A percentile compares a stretch with the other conserved stretches of the same genome.
Conservation (phyloP, 2,329 filamentous ascomycete species). For the Cladosporium sp. region DNA sequence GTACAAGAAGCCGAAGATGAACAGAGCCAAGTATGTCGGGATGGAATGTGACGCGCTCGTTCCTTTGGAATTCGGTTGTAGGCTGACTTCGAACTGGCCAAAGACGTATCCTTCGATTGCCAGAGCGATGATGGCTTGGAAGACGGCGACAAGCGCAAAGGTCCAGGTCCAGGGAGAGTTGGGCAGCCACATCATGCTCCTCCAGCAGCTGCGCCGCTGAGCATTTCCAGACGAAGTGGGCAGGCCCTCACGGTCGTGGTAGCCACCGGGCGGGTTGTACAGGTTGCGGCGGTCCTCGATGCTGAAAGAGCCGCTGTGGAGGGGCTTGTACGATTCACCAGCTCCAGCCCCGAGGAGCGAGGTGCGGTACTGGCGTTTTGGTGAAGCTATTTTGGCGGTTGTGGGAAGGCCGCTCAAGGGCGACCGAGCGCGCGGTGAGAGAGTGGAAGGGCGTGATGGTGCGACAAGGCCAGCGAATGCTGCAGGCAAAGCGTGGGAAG, state of each 20-base stretch:
- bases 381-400: slow-evolving; percentile 34
- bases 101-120: slow-evolving; percentile 89
- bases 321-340: slow-evolving; percentile 36
- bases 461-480: slow-evolving; percentile 1
- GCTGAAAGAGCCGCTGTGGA: slow-evolving; percentile 36
- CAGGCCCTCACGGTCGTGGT: slow-evolving; percentile 48
- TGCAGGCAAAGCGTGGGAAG: not conserved
- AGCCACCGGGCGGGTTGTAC: slow-evolving; percentile 32
- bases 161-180: slow-evolving; percentile 82
- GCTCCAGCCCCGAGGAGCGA: slow-evolving; percentile 51
- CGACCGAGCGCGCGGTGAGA: slow-evolving; percentile 3
- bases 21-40: slow-evolving; percentile 89
- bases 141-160: slow-evolving; percentile 66
- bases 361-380: slow-evolving; percentile 51
- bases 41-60: slow-evolving; percentile 57
- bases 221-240: slow-evolving; percentile 25
- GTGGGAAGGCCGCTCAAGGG: slow-evolving; percentile 11
- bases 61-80: slow-evolving; percentile 25
- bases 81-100: slow-evolving; percentile 67
- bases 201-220: slow-evolving; percentile 8
- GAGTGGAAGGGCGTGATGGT: not conserved
- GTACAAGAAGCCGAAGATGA: slow-evolving; percentile 96
- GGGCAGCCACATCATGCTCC: slow-evolving; percentile 64
- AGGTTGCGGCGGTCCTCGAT: slow-evolving; percentile 16
- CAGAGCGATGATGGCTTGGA: slow-evolving; percentile 76